Evolutionary conservation across 129 eudicot species (phyloP).

Genomic region (Tanacetum coccineum): DNA sequence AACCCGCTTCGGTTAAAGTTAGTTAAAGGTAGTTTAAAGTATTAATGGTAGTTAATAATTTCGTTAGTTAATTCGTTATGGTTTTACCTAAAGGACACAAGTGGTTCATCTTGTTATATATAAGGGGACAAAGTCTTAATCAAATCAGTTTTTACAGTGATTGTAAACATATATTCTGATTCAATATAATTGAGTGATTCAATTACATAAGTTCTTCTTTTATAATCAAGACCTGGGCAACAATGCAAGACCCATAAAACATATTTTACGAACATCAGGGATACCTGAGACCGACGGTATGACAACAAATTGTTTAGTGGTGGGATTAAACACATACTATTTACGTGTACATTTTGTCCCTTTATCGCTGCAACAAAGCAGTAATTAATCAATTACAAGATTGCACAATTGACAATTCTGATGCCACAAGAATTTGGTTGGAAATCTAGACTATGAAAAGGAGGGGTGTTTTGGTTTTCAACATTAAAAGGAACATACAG

Average conservation of each 20-base stretch:
- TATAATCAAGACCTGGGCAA: too few species aligned
- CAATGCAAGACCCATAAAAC: slow-evolving; percentile 5
- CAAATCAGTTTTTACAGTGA: too few species aligned
- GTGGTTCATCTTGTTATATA: too few species aligned
- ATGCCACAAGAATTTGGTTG: background rate
- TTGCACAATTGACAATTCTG: slow-evolving; percentile 3
- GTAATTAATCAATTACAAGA: slow-evolving; percentile 14
- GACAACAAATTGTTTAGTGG: background rate
- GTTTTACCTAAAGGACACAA: too few species aligned
- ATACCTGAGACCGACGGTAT: slow-evolving; percentile 1
- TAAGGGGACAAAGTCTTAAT: too few species aligned
- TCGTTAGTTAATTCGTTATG: too few species aligned
- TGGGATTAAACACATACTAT: background rate
- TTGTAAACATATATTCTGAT: too few species aligned
- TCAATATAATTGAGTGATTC: too few species aligned
- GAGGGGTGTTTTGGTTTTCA: slow-evolving; percentile 4
- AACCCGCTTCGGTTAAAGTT: too few species aligned
- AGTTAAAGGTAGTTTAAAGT: too few species aligned
- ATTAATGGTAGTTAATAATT: too few species aligned
- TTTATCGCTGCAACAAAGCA: slow-evolving; percentile 1
- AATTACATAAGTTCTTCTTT: too few species aligned
- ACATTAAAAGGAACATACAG: slow-evolving; percentile 12
- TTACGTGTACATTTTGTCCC: background rate
- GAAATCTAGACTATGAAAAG: background rate
- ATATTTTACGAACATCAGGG: background rate